These are phyloP conservation scores for Apiospora marii DNA, from an alignment of 2,329 filamentous ascomycete genomes.

Conservation along the genomic window DNA sequence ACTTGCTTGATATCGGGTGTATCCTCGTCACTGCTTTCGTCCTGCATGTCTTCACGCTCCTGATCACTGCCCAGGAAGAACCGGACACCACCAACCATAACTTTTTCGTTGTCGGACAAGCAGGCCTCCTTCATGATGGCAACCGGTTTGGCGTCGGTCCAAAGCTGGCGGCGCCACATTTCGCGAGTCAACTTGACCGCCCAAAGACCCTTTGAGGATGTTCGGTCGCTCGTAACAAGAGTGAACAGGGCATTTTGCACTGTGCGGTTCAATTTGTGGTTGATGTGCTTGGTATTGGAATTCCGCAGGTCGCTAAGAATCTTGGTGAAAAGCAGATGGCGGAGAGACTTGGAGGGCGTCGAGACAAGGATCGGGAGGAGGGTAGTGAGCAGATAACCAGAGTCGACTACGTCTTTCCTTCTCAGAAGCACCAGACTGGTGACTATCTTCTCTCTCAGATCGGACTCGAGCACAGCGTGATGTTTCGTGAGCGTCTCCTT, in stretches of 20 bases:
- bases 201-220: slow-evolving; percentile 90
- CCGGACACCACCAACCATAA: slow-evolving; percentile 83
- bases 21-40: slow-evolving; percentile 86
- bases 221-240: slow-evolving; percentile 83
- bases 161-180: slow-evolving; percentile 95
- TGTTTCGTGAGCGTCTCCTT: slow-evolving; percentile 82
- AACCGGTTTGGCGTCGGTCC: slow-evolving; percentile 94
- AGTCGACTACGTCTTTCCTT: slow-evolving; percentile 93
- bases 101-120: slow-evolving; percentile 90
- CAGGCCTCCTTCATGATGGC: slow-evolving; percentile 97
- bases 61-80: slow-evolving; percentile 98
- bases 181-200: slow-evolving; percentile 94
- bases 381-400: slow-evolving; percentile 81
- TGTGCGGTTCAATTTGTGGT: slow-evolving; percentile 91
- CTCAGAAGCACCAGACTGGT: slow-evolving; percentile 86
- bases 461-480: slow-evolving; percentile 81
- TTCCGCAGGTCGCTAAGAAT: slow-evolving; percentile 90
- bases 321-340: slow-evolving; percentile 81
- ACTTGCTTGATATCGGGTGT: slow-evolving; percentile 77
- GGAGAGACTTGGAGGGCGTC: slow-evolving; percentile 90
- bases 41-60: slow-evolving; percentile 90
- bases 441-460: slow-evolving; percentile 93
- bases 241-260: slow-evolving; percentile 95
- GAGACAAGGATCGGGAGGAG: slow-evolving; percentile 93
- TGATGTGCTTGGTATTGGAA: slow-evolving; percentile 85